Base-by-base conservation (phyloP, 768 basidiomycete species). In the Tricholomella constricta region DNA sequence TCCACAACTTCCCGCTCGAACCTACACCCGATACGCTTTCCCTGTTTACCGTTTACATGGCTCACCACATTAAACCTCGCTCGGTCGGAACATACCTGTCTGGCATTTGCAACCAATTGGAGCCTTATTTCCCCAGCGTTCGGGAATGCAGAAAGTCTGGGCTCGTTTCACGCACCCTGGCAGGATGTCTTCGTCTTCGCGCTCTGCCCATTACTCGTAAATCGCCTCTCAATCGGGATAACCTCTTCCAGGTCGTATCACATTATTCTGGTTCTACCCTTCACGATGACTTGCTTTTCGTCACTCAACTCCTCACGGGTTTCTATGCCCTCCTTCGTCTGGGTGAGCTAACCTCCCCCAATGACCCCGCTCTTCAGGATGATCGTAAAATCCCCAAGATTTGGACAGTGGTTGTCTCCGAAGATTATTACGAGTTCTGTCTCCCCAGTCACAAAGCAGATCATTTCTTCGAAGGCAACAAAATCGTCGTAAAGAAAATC, bases 221-320 rank as follows among this genome's bases (percentile, higher is more conserved):
- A 35, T 15, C 7, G 4, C 7, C 14, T 9, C 34, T 35, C 4
- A 6, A 73, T 38, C 38, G 19, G 4, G n/a, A n/a, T n/a, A n/a
- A n/a, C n/a, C n/a, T n/a, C n/a, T n/a, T 12, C 3, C 23, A 17
- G 5, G 23, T 44, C 27, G 19, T 1, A 32, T 15, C n/a, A 23
- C 19, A 25, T 15, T 45, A 40, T 22, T 14, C 20, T 0, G 7
- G 14, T 2, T 62, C 61, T 1, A 31, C 37, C 10, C 3, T 32
- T 15, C 61, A 68, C 29, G 54, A 70, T 34, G 64, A 67, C 52
- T 8, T 34, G 2, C 63, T 75, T 0, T 73, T 73, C 43, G 15
- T 63, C 0, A 48, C 67, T 3, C 44, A 66, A 15, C 41, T 74
- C 0, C 22, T 65, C 0, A 63, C 64, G 0, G 68, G 69, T 1